Conservation (phyloP, 2,329 filamentous ascomycete species). For the Botryotinia calthae region DNA sequence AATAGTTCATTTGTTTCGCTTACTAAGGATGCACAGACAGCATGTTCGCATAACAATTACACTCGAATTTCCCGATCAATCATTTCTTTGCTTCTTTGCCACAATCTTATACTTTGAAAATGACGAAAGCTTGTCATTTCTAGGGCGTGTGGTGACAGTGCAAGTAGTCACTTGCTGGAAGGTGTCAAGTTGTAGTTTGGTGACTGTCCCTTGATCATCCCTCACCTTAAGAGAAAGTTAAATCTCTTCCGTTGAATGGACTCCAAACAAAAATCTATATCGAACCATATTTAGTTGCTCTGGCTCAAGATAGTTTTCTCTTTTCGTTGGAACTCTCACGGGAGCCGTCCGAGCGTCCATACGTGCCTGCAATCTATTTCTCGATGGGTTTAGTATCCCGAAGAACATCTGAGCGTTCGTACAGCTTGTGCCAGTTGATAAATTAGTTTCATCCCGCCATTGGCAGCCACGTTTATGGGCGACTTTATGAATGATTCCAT, state of each 20-base stretch:
- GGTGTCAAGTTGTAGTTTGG: not conserved
- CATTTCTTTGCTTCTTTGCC: not conserved
- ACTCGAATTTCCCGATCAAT: not conserved
- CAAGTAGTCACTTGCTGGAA: not conserved
- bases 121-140: not conserved
- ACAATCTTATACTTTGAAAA: not conserved
- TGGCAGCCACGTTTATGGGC: not conserved
- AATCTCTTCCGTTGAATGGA: not conserved
- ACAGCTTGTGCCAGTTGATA: not conserved
- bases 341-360: not conserved
- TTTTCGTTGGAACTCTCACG: not conserved
- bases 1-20: not conserved
- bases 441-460: not conserved
- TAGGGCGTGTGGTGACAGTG: not conserved
- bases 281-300: not conserved
- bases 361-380: not conserved
- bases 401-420: conserved; percentile 13
- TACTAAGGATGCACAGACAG: conserved; percentile 11
- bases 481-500: not conserved
- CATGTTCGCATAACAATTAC: not conserved
- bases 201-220: not conserved
- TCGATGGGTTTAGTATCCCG: not conserved
- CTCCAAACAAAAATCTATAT: not conserved
- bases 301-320: not conserved
- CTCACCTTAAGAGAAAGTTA: not conserved